A percentile compares a stretch with the other conserved stretches of the same genome.
Conservation (phyloP, 768 basidiomycete genomes). For the Boletus reticuloceps region DNA sequence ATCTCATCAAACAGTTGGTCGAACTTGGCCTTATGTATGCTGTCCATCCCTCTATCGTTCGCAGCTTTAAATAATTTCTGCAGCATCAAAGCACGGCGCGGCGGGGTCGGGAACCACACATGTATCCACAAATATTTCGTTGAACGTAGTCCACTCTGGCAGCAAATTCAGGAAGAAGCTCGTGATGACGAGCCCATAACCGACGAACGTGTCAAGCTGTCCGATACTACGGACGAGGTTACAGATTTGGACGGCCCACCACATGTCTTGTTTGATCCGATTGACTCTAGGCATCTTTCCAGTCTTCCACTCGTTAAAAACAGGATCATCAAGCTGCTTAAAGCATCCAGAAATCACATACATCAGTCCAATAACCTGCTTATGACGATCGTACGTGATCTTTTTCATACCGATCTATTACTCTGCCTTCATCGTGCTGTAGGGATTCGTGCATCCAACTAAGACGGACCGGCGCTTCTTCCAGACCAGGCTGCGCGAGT, state of each 20-base stretch:
- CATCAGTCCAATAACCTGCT: constrained; percentile 76
- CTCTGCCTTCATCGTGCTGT: constrained; percentile 1
- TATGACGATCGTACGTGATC: constrained; percentile 61
- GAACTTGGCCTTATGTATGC: constrained; percentile 73
- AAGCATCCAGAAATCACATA: constrained; percentile 63
- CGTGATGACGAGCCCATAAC: constrained; percentile 29
- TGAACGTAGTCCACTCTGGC: constrained; percentile 72
- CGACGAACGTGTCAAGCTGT: constrained; percentile 10
- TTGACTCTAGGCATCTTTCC: constrained; percentile 75
- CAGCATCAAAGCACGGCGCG: constrained; percentile 75
- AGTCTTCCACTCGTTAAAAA: constrained; percentile 69
- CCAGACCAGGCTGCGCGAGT: constrained; percentile 66
- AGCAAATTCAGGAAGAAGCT: constrained; percentile 64
- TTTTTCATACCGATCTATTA: background rate
- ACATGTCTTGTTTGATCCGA: constrained; percentile 60
- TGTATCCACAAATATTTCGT: constrained; percentile 85
- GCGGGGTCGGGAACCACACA: constrained; percentile 73
- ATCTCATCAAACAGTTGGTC: constrained; percentile 74
- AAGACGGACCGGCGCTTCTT: constrained; percentile 84
- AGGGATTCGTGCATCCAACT: constrained; percentile 77
- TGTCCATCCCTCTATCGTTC: background rate
- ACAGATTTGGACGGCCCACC: constrained; percentile 16
- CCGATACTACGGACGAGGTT: constrained; percentile 20
- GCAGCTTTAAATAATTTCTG: background rate
- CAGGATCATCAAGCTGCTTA: constrained; percentile 70